phyloP scores from a whole-genome alignment of 345 rosid species.

The Psidium friedrichsthalianum region DNA sequence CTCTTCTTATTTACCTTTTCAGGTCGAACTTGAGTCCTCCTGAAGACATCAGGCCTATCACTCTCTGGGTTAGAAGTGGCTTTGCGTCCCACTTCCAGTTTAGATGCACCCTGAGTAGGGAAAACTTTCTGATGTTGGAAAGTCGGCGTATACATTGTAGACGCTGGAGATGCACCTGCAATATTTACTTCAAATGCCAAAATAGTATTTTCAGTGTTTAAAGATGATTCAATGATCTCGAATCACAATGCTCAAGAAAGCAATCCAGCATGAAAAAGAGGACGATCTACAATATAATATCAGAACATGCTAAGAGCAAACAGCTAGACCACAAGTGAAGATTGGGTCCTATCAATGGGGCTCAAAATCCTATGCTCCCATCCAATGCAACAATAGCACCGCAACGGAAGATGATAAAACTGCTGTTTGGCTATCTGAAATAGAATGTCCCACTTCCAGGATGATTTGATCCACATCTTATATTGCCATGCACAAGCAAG shows the following conservation, averaged over 20 bases:
- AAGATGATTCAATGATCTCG: too few relatives aligned
- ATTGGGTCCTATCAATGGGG: not conserved
- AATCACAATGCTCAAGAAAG: too few relatives aligned
- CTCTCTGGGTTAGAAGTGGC: constrained; percentile 13
- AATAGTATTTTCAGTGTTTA: too few relatives aligned
- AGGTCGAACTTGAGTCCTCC: constrained; percentile 14
- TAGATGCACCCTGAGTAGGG: constrained; percentile 26
- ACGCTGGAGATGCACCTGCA: constrained; percentile 15
- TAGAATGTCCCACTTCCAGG: too few relatives aligned
- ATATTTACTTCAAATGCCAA: constrained; percentile 25
- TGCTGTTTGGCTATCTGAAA: too few relatives aligned
- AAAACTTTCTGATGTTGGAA: constrained; percentile 25
- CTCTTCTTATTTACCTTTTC: constrained; percentile 32
- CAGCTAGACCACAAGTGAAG: not conserved
- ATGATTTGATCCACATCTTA: too few relatives aligned
- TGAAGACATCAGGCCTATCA: constrained; percentile 10
- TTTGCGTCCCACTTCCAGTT: constrained; percentile 25
- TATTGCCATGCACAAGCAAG: not conserved
- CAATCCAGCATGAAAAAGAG: not conserved
- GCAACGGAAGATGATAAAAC: too few relatives aligned
- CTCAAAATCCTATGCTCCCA: too few relatives aligned
- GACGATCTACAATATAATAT: not conserved
- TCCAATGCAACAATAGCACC: too few relatives aligned
- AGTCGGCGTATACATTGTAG: constrained; percentile 17
- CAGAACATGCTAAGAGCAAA: not conserved